phyloP scores from a whole-genome alignment of 1,284 basidiomycete genomes.

The Rhodotorula mucilaginosa region DNA sequence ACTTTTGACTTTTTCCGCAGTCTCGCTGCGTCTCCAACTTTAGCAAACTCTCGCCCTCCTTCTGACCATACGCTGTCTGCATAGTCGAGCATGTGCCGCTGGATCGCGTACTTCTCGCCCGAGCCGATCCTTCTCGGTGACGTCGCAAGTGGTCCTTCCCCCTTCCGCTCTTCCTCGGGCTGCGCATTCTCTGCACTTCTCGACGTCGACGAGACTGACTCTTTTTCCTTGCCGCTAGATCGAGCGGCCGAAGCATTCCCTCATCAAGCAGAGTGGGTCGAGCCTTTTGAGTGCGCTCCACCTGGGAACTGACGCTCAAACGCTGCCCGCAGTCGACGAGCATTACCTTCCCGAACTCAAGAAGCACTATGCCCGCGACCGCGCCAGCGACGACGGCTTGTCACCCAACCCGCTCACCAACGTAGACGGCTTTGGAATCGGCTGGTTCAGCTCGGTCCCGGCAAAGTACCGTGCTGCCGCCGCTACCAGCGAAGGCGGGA shows the following conservation, averaged over 20 bases:
- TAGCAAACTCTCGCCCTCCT: neutral
- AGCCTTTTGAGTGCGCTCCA: no score
- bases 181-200: neutral
- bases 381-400: neutral
- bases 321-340: slow-evolving; percentile 1
- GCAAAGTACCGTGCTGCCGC: neutral
- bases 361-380: slow-evolving; percentile 1
- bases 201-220: neutral
- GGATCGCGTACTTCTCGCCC: slow-evolving; percentile 22
- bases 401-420: slow-evolving; percentile 12
- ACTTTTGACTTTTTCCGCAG: no score
- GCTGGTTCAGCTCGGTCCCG: slow-evolving; percentile 7
- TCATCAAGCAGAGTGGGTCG: slow-evolving; percentile 22
- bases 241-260: slow-evolving; percentile 10
- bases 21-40: neutral
- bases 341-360: slow-evolving; percentile 22
- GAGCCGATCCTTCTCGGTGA: slow-evolving; percentile 20
- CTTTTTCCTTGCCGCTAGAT: neutral
- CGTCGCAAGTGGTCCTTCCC: neutral
- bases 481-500: neutral
- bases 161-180: no score
- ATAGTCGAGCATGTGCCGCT: slow-evolving; percentile 16
- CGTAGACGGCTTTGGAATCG: slow-evolving; percentile 26
- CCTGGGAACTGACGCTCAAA: neutral
- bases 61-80: neutral